Conservation (phyloP, 495 filamentous ascomycete species). For the Letharia lupina region DNA sequence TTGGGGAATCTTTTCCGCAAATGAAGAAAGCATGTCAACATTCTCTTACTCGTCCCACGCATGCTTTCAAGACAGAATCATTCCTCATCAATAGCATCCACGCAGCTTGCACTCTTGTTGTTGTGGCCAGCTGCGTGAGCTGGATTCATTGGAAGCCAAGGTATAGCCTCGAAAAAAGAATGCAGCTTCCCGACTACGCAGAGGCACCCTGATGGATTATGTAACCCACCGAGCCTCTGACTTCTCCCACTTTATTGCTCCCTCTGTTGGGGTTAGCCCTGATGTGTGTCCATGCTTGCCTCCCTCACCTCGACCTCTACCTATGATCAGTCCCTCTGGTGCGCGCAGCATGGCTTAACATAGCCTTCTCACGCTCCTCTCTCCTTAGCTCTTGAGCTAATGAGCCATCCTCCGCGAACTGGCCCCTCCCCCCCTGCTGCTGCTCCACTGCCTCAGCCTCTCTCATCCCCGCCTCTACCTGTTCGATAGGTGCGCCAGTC, state of each 20-base stretch:
- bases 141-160: not conserved
- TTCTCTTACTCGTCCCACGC: not conserved
- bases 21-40: not conserved
- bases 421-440: conserved; percentile 7
- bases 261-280: not conserved
- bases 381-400: conserved; percentile 4
- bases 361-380: conserved; percentile 8
- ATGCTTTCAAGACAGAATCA: not conserved
- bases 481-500: conserved; percentile 36
- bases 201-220: conserved; percentile 21
- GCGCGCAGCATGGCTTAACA: conserved; percentile 2
- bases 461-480: conserved; percentile 36
- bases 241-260: not conserved
- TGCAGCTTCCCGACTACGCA: conserved; percentile 20
- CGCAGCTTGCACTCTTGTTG: not conserved
- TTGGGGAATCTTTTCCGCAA: not conserved
- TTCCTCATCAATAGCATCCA: not conserved
- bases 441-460: conserved; percentile 2
- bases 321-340: conserved; percentile 8
- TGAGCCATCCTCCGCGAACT: conserved; percentile 7
- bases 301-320: conserved; percentile 13
- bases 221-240: conserved; percentile 17
- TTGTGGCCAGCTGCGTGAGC: not conserved
- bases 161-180: conserved; percentile 8
- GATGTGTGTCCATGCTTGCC: not conserved